These are phyloP conservation scores for Coemansia sp. DNA, from an alignment of 192 early-diverging fungal species.

Conservation along the genomic window DNA sequence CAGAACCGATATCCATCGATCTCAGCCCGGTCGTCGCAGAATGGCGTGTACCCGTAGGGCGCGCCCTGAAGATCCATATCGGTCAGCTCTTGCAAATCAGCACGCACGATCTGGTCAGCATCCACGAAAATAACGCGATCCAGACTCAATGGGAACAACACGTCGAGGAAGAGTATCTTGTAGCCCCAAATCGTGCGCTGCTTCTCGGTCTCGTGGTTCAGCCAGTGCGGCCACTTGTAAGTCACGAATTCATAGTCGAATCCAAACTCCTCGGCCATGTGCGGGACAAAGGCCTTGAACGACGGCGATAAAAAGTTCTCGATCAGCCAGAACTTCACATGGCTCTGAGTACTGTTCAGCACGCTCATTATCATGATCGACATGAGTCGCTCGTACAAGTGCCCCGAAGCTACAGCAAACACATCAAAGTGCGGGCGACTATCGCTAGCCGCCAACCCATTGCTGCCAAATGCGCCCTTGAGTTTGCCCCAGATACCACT, in stretches of 20 bases:
- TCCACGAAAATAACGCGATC: slow-evolving; percentile 99
- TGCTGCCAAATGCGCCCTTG: slow-evolving; percentile 26
- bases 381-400: slow-evolving; percentile 96
- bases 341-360: slow-evolving; percentile 80
- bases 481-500: slow-evolving; percentile 45
- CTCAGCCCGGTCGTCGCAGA: slow-evolving; percentile 88
- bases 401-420: slow-evolving; percentile 97
- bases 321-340: slow-evolving; percentile 98
- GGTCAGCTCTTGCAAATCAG: slow-evolving; percentile 89
- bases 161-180: slow-evolving; percentile 98
- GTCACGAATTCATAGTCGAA: slow-evolving; percentile 97
- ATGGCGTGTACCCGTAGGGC: slow-evolving; percentile 96
- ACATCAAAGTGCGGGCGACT: slow-evolving; percentile 77
- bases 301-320: slow-evolving; percentile 96
- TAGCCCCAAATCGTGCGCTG: slow-evolving; percentile 99
- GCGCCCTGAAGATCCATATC: slow-evolving; percentile 92
- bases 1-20: slow-evolving; percentile 99
- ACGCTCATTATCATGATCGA: slow-evolving; percentile 97
- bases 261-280: slow-evolving; percentile 80
- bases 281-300: slow-evolving; percentile 92
- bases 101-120: slow-evolving; percentile 98
- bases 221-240: slow-evolving; percentile 99
- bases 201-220: slow-evolving; percentile 88
- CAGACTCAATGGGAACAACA: slow-evolving; percentile 89
- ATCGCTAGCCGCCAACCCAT: slow-evolving; percentile 8